Evolutionary conservation across 176 grass and related monocot genomes (phyloP), one percentile per base, ranked within the genome.

Genomic region (Alloteropsis semialata): DNA sequence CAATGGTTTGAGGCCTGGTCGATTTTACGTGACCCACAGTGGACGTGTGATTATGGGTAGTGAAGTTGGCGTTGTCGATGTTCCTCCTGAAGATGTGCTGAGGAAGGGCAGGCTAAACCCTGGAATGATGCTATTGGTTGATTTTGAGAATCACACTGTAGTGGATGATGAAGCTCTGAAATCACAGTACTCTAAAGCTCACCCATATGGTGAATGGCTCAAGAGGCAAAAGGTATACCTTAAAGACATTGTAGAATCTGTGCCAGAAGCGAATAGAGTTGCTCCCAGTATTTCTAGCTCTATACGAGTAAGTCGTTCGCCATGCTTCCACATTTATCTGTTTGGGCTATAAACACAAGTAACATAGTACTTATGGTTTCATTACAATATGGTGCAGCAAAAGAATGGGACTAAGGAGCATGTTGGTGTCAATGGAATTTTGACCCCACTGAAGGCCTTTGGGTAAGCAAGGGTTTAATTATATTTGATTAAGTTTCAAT

Each of bases 121-220:
- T 80, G 96, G 96, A 74, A 99, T 99, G 96, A 99, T 99, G 96
- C 73, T 99, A 41, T 81, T 99, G 38, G 96, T 99, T 58, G 96
- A 99, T 84, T 99, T 99, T 41, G 93, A 99, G 74, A 99, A 99
- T 72, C 96, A 92, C 59, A 88, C 48, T 79, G 89, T 99, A 71
- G 93, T 99, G 42, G 93, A 99, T 81, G 96, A 99, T 87, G 96
- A 96, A 79, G 91, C 74, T 45, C 73, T 99, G 51, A 99, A 99
- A 81, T 65, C 90, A 63, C 91, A 96, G 44, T 99, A 94, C 75
- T 96, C 96, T 33, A 82, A 92, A 88, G 87, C 96, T 73, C 84
- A 90, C 50, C 96, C 96, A 29, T 99, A 96, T 49, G 89, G 85
- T 10, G 93, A 92, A 63, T 99, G 96, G 96, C 89, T 99, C 27